Percentiles rank a stretch among this genome's conserved stretches.
Evolutionary conservation across 805 yeast species (phyloP).

Genomic region (Candida multigemmis): DNA sequence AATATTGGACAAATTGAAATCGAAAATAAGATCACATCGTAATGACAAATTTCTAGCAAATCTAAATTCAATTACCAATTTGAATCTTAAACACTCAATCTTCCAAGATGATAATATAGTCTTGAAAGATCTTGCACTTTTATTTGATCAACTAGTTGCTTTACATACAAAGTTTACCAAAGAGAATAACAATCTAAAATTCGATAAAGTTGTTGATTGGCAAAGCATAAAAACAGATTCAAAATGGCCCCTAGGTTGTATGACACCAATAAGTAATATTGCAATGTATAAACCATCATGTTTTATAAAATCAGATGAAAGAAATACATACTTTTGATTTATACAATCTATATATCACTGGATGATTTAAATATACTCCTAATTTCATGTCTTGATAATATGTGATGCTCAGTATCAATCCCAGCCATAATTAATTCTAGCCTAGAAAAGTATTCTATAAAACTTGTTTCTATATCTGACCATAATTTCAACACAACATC

Average conservation of each 20-base stretch:
- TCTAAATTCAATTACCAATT: constrained; percentile 23
- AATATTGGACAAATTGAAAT: constrained; percentile 11
- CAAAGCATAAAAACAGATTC: constrained; percentile 24
- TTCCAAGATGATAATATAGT: constrained; percentile 25
- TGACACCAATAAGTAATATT: constrained; percentile 22
- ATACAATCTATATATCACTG: constrained; percentile 2
- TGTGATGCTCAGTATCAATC: constrained; percentile 41
- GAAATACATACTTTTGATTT: constrained; percentile 3
- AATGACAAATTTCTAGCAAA: constrained; percentile 22
- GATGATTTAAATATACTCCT: constrained; percentile 40
- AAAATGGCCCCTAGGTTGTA: constrained; percentile 35
- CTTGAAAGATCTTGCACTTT: constrained; percentile 23
- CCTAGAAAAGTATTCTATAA: constrained; percentile 44
- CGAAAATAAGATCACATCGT: constrained; percentile 16
- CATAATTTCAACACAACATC: constrained; percentile 56
- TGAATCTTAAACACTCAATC: constrained; percentile 23
- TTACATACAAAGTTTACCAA: constrained; percentile 32
- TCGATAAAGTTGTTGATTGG: constrained; percentile 27
- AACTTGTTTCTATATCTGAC: constrained; percentile 60
- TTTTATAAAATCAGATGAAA: neutral
- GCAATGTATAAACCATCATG: constrained; percentile 12
- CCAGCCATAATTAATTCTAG: constrained; percentile 44
- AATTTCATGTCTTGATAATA: constrained; percentile 49
- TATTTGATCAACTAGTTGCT: constrained; percentile 32
- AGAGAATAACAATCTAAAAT: constrained; percentile 31